These are phyloP conservation scores for Malus sieversii DNA, from an alignment of 306 rosid species.

Conservation along the genomic window DNA sequence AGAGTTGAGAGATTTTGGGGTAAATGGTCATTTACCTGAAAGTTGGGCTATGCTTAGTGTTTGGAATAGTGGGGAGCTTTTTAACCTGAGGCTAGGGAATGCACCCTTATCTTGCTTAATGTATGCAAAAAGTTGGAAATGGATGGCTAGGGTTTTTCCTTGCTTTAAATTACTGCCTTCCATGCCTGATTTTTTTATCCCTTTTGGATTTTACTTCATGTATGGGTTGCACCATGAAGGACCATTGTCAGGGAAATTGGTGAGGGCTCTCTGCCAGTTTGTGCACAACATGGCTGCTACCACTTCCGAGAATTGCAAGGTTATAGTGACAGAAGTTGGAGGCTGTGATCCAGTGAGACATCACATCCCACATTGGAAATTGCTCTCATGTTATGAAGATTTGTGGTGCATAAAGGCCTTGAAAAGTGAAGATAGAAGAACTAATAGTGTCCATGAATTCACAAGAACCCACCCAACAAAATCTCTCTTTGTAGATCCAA, in stretches of 20 bases:
- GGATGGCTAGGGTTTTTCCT: constrained; percentile 68
- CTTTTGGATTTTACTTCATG: constrained; percentile 89
- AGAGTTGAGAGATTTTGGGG: not conserved
- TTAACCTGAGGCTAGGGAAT: constrained; percentile 65
- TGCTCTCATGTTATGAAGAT: constrained; percentile 69
- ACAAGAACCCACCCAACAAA: constrained; percentile 49
- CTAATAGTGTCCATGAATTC: constrained; percentile 29
- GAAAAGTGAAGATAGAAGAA: constrained; percentile 43
- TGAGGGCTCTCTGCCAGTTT: constrained; percentile 49
- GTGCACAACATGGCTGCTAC: constrained; percentile 67
- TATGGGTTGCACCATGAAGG: constrained; percentile 73
- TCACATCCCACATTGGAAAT: constrained; percentile 82
- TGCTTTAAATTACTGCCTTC: constrained; percentile 53
- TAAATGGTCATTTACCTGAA: constrained; percentile 19
- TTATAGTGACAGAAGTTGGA: constrained; percentile 73
- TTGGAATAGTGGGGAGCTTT: constrained; percentile 75
- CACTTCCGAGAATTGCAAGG: constrained; percentile 46
- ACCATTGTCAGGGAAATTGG: constrained; percentile 61
- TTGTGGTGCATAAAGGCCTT: constrained; percentile 87
- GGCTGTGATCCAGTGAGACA: constrained; percentile 44
- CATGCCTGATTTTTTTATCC: constrained; percentile 59
- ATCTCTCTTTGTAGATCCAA: constrained; percentile 93
- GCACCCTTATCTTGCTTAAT: constrained; percentile 60
- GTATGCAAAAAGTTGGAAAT: constrained; percentile 51
- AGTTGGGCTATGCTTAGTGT: constrained; percentile 89